These are phyloP conservation scores for Apocynum venetum DNA, from an alignment of 257 asterid genomes.

Conservation along the genomic window DNA sequence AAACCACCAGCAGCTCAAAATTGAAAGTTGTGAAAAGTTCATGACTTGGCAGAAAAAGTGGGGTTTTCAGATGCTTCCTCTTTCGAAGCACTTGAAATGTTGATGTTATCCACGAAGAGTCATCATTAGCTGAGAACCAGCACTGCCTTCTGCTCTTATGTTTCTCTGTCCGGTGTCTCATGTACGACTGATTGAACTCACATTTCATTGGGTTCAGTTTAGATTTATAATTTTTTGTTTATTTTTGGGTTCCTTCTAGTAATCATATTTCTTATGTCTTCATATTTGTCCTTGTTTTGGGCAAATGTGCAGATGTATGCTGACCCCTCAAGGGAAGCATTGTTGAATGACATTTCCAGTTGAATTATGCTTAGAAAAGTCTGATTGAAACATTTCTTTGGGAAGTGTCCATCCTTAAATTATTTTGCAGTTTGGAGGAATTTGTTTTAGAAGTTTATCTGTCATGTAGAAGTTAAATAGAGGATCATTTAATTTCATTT, in stretches of 20 bases:
- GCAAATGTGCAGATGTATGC: neutral
- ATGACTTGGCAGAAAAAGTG: neutral
- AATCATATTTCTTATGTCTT: neutral
- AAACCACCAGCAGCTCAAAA: neutral
- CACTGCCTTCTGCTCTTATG: neutral
- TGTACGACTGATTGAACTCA: neutral
- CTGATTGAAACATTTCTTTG: neutral
- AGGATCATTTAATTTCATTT: too few species aligned
- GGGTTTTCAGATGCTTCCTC: neutral
- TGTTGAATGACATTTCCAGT: neutral
- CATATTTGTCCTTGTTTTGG: neutral
- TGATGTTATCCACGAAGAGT: neutral
- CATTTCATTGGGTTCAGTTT: neutral
- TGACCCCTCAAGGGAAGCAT: neutral
- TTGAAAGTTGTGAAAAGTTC: neutral
- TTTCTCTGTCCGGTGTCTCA: neutral
- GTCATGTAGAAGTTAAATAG: too few species aligned
- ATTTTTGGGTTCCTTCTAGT: neutral
- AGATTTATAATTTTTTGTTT: neutral
- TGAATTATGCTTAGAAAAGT: neutral
- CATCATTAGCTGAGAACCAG: too few species aligned
- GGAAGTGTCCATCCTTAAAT: neutral
- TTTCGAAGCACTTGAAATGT: neutral
- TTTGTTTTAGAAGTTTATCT: too few species aligned
- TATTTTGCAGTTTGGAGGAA: too few species aligned